Percentiles rank a stretch among this genome's conserved stretches.
Conservation (phyloP, 1,139 yeast species). For the Komagataea norvegica region DNA sequence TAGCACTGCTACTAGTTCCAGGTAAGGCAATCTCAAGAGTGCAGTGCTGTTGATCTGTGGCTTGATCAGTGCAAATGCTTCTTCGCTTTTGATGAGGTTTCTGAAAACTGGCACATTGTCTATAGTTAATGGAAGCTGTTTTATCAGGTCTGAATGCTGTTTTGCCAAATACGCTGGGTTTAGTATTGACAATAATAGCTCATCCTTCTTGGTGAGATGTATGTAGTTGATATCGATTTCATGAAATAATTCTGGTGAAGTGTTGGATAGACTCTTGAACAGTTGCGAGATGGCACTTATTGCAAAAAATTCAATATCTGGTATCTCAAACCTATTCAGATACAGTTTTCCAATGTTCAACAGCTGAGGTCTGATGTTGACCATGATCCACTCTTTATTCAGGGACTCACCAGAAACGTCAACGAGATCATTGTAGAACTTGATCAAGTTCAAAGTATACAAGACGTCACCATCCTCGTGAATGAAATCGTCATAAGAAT, state of each 20-base stretch:
- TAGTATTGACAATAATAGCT: conserved; percentile 27
- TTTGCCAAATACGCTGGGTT: conserved; percentile 30
- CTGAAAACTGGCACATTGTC: conserved; percentile 26
- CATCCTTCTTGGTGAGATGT: conserved; percentile 19
- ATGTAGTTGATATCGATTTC: conserved; percentile 26
- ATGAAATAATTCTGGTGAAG: conserved; percentile 20
- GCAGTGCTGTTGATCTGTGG: conserved; percentile 22
- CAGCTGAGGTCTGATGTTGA: conserved; percentile 11
- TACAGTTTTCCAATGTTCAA: conserved; percentile 22
- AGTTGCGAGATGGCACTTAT: conserved; percentile 27
- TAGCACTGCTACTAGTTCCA: conserved; percentile 32
- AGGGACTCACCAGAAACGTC: conserved; percentile 12
- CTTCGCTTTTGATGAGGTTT: conserved; percentile 25
- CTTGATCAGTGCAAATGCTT: conserved; percentile 25
- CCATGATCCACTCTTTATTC: conserved; percentile 14
- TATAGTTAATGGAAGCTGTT: conserved; percentile 21
- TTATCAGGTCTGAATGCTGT: conserved; percentile 22
- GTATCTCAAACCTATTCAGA: conserved; percentile 17
- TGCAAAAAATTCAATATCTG: conserved; percentile 28
- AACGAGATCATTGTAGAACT: conserved; percentile 27
- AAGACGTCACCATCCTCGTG: conserved; percentile 25
- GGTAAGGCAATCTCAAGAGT: conserved; percentile 30
- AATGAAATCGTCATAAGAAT: conserved; percentile 14
- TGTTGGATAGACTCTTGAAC: conserved; percentile 28
- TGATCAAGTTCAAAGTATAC: conserved; percentile 27